A percentile compares a stretch with the other conserved stretches of the same genome.
phyloP scores from a whole-genome alignment of 2,329 filamentous ascomycete genomes.

The Aureobasidium sp. region DNA sequence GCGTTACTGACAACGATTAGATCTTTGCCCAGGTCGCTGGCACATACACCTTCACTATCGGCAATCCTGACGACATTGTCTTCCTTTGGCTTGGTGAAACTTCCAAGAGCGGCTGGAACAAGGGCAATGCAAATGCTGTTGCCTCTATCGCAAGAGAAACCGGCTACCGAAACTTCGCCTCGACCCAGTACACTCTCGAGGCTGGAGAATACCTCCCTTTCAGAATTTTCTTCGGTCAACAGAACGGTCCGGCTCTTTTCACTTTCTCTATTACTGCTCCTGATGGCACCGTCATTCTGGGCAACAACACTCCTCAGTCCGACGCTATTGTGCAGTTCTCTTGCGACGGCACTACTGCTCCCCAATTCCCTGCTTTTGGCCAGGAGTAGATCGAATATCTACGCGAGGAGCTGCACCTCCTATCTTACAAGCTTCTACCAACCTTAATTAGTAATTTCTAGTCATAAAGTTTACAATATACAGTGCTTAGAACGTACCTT shows the following conservation, averaged over 20 bases:
- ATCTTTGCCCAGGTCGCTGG: conserved; percentile 17
- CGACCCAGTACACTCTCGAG: neutral
- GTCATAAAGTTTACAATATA: neutral
- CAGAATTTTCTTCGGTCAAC: conserved; percentile 14
- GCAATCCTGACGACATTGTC: conserved; percentile 21
- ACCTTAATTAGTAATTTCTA: conserved; percentile 6
- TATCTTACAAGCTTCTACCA: neutral
- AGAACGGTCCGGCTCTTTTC: neutral
- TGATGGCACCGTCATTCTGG: conserved; percentile 11
- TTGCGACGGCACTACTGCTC: conserved; percentile 10
- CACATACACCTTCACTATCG: conserved; percentile 22
- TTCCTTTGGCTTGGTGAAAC: conserved; percentile 22
- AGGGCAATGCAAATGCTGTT: conserved; percentile 17
- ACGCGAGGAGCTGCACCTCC: neutral
- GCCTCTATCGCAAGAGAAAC: neutral
- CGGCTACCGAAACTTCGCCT: neutral
- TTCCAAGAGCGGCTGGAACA: conserved; percentile 20
- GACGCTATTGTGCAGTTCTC: conserved; percentile 13
- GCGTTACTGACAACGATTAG: neutral
- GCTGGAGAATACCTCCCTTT: conserved; percentile 13
- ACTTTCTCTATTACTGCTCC: conserved; percentile 3
- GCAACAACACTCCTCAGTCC: conserved; percentile 6
- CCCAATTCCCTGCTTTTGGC: neutral
- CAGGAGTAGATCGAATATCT: neutral
- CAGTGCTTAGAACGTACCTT: neutral